Evolutionary conservation across 2,329 filamentous ascomycete genomes (phyloP), one percentile per base, ranked within the genome.

Genomic region (Tolypocladium guangdongense): DNA sequence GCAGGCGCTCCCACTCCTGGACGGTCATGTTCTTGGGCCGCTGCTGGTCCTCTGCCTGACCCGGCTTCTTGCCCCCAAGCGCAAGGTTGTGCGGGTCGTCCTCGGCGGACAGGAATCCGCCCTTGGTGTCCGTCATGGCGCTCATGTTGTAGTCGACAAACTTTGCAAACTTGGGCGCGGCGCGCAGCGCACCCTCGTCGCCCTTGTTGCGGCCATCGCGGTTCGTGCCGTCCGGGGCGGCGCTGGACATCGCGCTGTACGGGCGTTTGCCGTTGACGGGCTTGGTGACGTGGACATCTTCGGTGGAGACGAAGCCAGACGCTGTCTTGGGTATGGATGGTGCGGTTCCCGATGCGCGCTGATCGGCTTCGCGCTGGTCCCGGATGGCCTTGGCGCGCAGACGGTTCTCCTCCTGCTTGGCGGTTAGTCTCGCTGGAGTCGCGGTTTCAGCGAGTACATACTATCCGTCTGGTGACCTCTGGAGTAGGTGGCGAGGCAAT

Each of bases 71-170:
- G 10, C 67, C 73, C 7, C 73, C 76, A 61, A 84, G 81, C 10
- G 86, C 88, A 60, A 86, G 86, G 66, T 96, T 96, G 66, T 86
- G 83, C 1, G 93, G 93, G 68, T 99, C 93, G 65, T 99, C 93
- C 57, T 92, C 88, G 1, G 82, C 80, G n/a, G 86, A 88, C 59
- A 99, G 71, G 69, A 99, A 99, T 0, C 93, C 93, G 57, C 93
- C 93, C 66, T 96, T 96, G 1, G 92, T 97, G 68, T 99, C 93
- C 7, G 87, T 95, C 90, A 99, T 97, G 71, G 92, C 87, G 66
- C 88, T 92, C 71, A 99, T 93, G 69, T 99, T 93, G 72, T 96
- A 97, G 66, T 99, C 93, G 64, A 99, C 91, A 66, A 87, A 97
- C 68, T 93, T 92, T 56, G 88, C 83, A 61, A 97, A 96, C 64